phyloP scores from a whole-genome alignment of 1,284 basidiomycete genomes.

The Porogramme epimiltina region DNA sequence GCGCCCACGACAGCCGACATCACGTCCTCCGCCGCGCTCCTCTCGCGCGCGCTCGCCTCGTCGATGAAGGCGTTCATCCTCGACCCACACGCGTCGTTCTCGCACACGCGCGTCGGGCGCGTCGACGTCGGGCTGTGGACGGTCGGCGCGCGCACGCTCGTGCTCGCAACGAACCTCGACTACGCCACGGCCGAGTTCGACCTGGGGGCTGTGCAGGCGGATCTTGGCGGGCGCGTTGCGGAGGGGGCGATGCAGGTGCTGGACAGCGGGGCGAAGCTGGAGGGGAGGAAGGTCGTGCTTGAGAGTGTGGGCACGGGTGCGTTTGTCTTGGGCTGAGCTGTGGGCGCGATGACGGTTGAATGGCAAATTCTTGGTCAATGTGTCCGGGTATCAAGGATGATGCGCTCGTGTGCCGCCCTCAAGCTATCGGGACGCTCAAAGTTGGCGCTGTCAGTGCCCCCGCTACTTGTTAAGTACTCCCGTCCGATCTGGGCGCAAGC shows the following conservation, averaged over 20 bases:
- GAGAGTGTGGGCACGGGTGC: conserved; percentile 33
- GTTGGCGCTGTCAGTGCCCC: no score
- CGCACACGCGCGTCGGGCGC: conserved; percentile 31
- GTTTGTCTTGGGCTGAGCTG: conserved; percentile 29
- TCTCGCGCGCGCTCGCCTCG: conserved; percentile 46
- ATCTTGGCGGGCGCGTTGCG: conserved; percentile 11
- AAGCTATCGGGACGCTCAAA: no score
- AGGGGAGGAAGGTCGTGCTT: conserved; percentile 24
- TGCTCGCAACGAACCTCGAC: conserved; percentile 45
- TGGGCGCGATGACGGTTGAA: no score
- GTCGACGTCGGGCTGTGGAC: conserved; percentile 44
- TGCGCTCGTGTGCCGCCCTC: no score
- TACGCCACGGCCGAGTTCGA: conserved; percentile 33
- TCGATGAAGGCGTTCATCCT: conserved; percentile 43
- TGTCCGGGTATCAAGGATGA: no score
- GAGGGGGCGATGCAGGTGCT: conserved; percentile 24
- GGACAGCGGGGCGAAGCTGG: conserved; percentile 32
- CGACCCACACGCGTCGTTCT: conserved; percentile 30
- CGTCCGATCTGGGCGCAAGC: no score
- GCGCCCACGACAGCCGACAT: conserved; percentile 66
- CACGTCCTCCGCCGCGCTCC: conserved; percentile 53
- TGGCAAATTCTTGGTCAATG: no score
- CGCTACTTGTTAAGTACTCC: no score
- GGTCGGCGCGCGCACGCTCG: conserved; percentile 32
- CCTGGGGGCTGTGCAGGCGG: conserved; percentile 17